phyloP scores from a whole-genome alignment of 1,284 basidiomycete genomes.

The Apiotrichum siamense region DNA sequence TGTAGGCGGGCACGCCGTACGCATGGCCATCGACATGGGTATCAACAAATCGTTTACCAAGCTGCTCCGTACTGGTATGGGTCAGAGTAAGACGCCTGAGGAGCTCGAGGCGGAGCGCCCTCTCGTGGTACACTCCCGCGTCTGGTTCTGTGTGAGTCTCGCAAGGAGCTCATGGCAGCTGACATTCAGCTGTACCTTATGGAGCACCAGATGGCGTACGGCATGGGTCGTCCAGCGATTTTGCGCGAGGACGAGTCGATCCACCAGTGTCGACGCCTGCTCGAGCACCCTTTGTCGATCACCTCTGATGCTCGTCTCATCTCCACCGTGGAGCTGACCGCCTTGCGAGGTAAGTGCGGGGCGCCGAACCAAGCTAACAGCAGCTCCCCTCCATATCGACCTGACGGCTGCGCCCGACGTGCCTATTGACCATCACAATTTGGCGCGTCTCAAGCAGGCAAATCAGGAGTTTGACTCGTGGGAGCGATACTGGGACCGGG shows the following conservation, averaged over 20 bases:
- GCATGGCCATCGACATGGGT: constrained; percentile 86
- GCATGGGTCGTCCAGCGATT: constrained; percentile 83
- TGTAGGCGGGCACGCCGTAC: constrained; percentile 77
- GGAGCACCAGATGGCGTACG: constrained; percentile 91
- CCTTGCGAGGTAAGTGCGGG: constrained; percentile 31
- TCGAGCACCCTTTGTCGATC: constrained; percentile 79
- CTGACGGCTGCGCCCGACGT: constrained; percentile 43
- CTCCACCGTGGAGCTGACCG: constrained; percentile 59
- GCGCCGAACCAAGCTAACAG: background rate
- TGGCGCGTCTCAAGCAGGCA: constrained; percentile 45
- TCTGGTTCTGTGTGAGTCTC: constrained; percentile 65
- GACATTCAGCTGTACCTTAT: constrained; percentile 63
- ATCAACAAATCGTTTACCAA: constrained; percentile 84
- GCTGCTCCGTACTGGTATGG: constrained; percentile 67
- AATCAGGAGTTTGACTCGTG: constrained; percentile 47
- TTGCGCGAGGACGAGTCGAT: constrained; percentile 87
- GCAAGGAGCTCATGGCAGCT: background rate
- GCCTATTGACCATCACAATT: constrained; percentile 41
- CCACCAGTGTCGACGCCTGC: constrained; percentile 66
- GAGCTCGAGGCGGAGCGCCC: constrained; percentile 63
- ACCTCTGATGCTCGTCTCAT: constrained; percentile 92
- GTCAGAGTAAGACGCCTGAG: constrained; percentile 54
- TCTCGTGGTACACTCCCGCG: constrained; percentile 70
- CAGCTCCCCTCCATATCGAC: constrained; percentile 44
- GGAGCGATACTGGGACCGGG: constrained; percentile 47